Base-by-base conservation (phyloP, 163 green algal species). In the Scenedesmus sp. region DNA sequence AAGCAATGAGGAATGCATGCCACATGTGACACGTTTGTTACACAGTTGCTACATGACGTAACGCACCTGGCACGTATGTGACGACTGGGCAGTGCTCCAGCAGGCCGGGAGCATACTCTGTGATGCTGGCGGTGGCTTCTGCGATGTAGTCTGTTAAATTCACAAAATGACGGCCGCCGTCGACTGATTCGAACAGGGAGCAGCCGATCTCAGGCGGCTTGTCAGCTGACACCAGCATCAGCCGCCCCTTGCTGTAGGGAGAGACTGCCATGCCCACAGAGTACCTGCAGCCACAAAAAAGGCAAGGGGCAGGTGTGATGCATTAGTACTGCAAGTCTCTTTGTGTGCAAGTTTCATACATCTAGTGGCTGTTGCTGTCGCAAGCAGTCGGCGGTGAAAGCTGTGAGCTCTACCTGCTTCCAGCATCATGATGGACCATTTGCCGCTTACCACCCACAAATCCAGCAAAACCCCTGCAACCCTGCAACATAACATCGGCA, bases 181-280 rank as follows among this genome's bases (percentile, higher is more conserved):
- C 76, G 1, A 91, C 15, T 12, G 55, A 81, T 52, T 91, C 87
- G n/a, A 91, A 91, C 64, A 91, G 5, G 87, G 20, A 82, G 74
- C 64, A 87, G n/a, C 87, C 87, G 20, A 87, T 87, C n/a, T 79
- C 87, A 67, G 87, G 87, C 2, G 87, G 55, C 81, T 91, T 91
- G 57, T 91, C 87, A 13, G 87, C 87, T n/a, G 55, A 86, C 56
- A 91, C 15, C 12, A 91, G 76, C 74, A 91, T 16, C 57, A 91
- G 56, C 3, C 87, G 87, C 59, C 87, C 87, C 59, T 91, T 91
- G 56, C 81, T 20, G 55, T 91, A 86, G 9, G 87, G 23, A 12
- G 59, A 83, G 26, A 87, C 18, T 1, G 87, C 57, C 55, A 91
- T 79, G n/a, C 87, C 87, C 2, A 91, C 87, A 79, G 87, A 91